Evolutionary conservation across 345 rosid species (phyloP).

Genomic region (Zanthoxylum bungeanum): DNA sequence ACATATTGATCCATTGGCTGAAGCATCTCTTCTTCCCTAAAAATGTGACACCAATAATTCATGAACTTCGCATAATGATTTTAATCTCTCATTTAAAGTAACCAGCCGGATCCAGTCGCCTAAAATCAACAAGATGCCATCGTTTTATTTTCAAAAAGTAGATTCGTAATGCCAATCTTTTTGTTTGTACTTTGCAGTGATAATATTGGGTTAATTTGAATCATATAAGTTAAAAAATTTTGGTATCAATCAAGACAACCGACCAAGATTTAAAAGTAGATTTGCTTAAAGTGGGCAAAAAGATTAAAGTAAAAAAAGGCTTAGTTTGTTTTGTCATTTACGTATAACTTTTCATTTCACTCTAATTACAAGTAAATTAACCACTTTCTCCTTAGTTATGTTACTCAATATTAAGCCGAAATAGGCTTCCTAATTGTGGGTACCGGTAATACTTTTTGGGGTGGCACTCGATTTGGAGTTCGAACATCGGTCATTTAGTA

Average conservation of each 20-base stretch:
- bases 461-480: too few relatives aligned
- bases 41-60: too few relatives aligned
- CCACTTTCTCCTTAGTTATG: neutral
- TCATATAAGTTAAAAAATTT: neutral
- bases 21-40: too few relatives aligned
- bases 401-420: neutral
- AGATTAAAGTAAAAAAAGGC: neutral
- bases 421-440: neutral
- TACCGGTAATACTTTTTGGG: too few relatives aligned
- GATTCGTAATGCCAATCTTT: neutral
- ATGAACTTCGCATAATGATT: too few relatives aligned
- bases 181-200: conserved; percentile 6
- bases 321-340: neutral
- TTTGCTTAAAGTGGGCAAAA: neutral
- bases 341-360: neutral
- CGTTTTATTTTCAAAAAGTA: neutral
- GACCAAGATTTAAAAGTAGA: conserved; percentile 7
- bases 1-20: too few relatives aligned
- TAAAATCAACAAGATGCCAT: too few relatives aligned
- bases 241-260: conserved; percentile 1
- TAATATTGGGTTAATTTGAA: neutral
- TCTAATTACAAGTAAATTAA: neutral
- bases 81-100: too few relatives aligned
- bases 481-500: too few relatives aligned
- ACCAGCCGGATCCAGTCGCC: too few relatives aligned